These are phyloP conservation scores for Monilinia polystroma DNA, from an alignment of 2,329 filamentous ascomycete species.

Conservation along the genomic window DNA sequence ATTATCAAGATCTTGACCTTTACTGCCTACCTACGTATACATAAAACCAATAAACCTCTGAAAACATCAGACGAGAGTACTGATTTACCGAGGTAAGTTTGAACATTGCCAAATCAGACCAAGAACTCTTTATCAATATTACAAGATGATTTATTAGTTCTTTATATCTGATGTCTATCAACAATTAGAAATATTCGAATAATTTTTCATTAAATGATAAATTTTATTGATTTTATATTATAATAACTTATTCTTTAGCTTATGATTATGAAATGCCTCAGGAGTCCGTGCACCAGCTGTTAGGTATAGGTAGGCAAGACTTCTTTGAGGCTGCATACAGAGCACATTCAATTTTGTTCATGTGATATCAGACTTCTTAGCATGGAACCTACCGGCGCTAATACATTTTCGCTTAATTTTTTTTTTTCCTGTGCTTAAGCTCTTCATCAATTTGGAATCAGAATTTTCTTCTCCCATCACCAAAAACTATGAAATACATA, in stretches of 20 bases:
- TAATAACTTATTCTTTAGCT: no score
- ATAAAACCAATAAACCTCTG: neutral
- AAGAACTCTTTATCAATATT: no score
- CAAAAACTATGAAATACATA: neutral
- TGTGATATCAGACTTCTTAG: neutral
- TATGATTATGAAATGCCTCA: no score
- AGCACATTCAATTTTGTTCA: constrained; percentile 11
- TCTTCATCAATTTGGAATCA: constrained; percentile 3
- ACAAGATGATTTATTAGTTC: no score
- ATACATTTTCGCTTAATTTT: constrained; percentile 16
- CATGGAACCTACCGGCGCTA: constrained; percentile 17
- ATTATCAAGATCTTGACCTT: neutral
- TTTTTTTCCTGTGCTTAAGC: constrained; percentile 16
- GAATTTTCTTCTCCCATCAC: neutral
- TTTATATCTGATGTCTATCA: no score
- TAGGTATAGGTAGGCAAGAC: neutral
- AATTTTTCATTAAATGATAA: no score
- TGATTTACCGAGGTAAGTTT: neutral
- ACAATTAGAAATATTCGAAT: no score
- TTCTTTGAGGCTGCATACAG: neutral
- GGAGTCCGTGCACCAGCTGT: no score
- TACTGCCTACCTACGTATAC: no score
- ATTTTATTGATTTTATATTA: no score
- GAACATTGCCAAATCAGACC: neutral
- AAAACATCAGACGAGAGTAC: neutral